A percentile compares a stretch with the other conserved stretches of the same genome.
Evolutionary conservation across 1,284 basidiomycete genomes (phyloP).

Genomic region (Leccinum pachyderme): DNA sequence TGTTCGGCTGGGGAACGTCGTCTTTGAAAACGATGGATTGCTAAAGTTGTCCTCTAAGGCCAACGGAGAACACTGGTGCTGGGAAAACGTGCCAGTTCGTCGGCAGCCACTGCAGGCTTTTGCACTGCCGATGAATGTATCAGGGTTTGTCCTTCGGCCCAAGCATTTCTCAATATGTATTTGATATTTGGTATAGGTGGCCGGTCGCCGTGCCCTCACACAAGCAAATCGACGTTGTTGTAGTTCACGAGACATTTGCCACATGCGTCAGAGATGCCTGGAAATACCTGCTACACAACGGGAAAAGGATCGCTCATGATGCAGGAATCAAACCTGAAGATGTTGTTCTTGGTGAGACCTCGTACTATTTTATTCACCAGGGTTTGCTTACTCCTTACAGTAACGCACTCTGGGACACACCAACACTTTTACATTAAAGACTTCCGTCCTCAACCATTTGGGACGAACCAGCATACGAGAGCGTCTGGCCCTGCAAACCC

Average conservation of each 20-base stretch:
- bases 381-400: slow-evolving; percentile 21
- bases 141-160: slow-evolving; percentile 36
- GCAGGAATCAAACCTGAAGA: slow-evolving; percentile 43
- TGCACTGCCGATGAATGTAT: slow-evolving; percentile 34
- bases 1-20: slow-evolving; percentile 41
- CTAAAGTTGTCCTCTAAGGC: slow-evolving; percentile 22
- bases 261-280: slow-evolving; percentile 41
- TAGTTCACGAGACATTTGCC: slow-evolving; percentile 37
- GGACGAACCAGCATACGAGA: slow-evolving; percentile 11
- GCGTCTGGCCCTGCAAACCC: slow-evolving; percentile 8
- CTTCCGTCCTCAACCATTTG: slow-evolving; percentile 25
- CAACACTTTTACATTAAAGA: slow-evolving; percentile 40
- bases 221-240: slow-evolving; percentile 38
- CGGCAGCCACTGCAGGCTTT: slow-evolving; percentile 31
- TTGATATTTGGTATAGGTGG: slow-evolving; percentile 39
- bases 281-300: slow-evolving; percentile 40
- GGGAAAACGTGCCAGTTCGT: slow-evolving; percentile 32
- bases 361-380: background rate
- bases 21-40: slow-evolving; percentile 27
- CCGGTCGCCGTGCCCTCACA: slow-evolving; percentile 40
- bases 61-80: slow-evolving; percentile 36
- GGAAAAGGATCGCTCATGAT: slow-evolving; percentile 32
- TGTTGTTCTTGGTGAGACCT: slow-evolving; percentile 42
- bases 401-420: slow-evolving; percentile 37
- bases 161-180: background rate